Base-by-base conservation (phyloP, 805 yeast species). In the Yarrowia keelungensis region DNA sequence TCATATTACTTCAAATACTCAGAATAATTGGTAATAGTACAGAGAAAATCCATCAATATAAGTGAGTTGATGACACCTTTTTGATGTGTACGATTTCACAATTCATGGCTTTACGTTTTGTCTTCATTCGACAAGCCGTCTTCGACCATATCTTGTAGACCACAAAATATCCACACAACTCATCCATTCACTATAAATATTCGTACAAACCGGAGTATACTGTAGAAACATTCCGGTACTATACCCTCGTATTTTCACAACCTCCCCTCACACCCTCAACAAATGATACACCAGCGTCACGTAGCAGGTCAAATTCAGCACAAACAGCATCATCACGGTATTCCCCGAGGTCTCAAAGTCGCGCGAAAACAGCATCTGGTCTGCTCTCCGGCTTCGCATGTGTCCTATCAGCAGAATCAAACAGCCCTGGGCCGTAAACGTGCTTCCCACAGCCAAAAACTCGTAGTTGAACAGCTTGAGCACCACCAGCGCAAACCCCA, bases 391-490 rank as follows among this genome's bases (percentile, higher is more conserved):
- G 8, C 62, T 56, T 14, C 62, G 11, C 39, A 16, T n/a, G n/a
- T 26, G 47, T 3, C 62, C 62, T 15, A 56, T 56, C 26, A 56
- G 26, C 62, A 87, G 19, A 41, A 56, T 56, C 62, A 56, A 10
- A 42, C 47, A 41, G 11, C 92, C 90, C 73, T 88, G 88, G 0
- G 84, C 76, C 2, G 90, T 87, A 73, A 86, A 89, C 0, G 88
- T 84, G 0, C 87, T 80, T 0, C 92, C 94, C 15, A 90, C 81
- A 0, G 89, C 86, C 64, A 88, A 76, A 74, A 89, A 89, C 72
- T 87, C 90, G 46, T 76, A 79, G 8, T 86, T 81, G 75, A 89
- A 89, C 42, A 90, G 76, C 75, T 89, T 87, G 72, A 90, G 81
- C 16, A 90, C 83, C 68, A 89, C 78, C 39, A 89, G 79, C 3